These are phyloP conservation scores for Populus hybrid DNA, from an alignment of 441 rosid genomes.

Conservation along the genomic window DNA sequence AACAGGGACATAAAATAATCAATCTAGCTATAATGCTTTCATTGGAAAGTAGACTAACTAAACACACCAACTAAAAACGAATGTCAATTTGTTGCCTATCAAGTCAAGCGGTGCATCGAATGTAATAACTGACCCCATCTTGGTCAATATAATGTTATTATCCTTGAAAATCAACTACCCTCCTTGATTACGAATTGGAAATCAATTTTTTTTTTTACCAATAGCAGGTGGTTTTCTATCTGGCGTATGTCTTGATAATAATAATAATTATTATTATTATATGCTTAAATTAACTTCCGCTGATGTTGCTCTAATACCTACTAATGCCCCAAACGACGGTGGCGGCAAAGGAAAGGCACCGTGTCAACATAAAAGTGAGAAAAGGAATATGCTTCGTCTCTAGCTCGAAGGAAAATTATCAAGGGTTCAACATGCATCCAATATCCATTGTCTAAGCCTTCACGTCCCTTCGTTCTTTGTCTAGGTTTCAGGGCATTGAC, in stretches of 20 bases:
- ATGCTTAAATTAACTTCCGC: neutral
- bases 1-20: neutral
- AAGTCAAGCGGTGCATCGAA: neutral
- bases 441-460: neutral
- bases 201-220: too few relatives aligned
- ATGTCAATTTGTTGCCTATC: neutral
- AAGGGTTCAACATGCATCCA: neutral
- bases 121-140: too few relatives aligned
- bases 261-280: too few relatives aligned
- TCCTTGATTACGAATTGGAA: too few relatives aligned
- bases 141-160: too few relatives aligned
- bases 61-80: neutral
- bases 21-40: neutral
- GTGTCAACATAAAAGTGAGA: neutral
- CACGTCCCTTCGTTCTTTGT: neutral
- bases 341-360: neutral
- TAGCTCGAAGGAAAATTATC: neutral
- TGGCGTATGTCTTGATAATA: too few relatives aligned
- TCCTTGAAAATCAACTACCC: too few relatives aligned
- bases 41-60: neutral
- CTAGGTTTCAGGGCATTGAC: neutral
- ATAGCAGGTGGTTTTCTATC: too few relatives aligned
- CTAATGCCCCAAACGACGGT: neutral
- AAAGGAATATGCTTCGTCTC: neutral
- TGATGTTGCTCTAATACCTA: neutral